These are phyloP conservation scores for Citrus cavaleriei DNA, from an alignment of 345 rosid genomes.

Conservation along the genomic window DNA sequence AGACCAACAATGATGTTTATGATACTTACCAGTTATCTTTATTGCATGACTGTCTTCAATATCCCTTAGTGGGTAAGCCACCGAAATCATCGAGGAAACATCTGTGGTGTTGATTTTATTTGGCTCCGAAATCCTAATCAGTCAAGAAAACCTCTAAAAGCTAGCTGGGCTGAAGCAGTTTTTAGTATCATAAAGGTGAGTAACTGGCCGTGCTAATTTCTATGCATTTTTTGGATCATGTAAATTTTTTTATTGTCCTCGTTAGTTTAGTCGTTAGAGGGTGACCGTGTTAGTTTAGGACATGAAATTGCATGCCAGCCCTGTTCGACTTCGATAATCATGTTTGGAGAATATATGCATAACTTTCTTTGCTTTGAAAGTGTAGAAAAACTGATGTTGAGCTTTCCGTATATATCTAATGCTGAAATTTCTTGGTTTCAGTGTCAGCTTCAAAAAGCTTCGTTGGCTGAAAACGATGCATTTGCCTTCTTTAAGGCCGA, in stretches of 20 bases:
- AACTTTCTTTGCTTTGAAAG: neutral
- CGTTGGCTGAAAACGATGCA: slow-evolving; percentile 48
- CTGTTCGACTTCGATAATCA: too few species aligned
- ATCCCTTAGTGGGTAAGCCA: slow-evolving; percentile 88
- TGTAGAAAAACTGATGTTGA: neutral
- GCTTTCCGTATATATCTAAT: neutral
- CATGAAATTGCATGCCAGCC: neutral
- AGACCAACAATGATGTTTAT: neutral
- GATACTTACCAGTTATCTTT: slow-evolving; percentile 7
- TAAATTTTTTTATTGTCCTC: slow-evolving; percentile 3
- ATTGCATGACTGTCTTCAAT: neutral
- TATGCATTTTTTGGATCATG: neutral
- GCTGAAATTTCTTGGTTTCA: slow-evolving; percentile 25
- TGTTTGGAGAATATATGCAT: neutral
- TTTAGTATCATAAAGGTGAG: slow-evolving; percentile 70
- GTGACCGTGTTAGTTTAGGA: neutral
- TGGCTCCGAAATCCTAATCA: slow-evolving; percentile 78
- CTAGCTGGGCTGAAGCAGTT: slow-evolving; percentile 71
- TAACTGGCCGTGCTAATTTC: neutral
- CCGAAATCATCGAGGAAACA: slow-evolving; percentile 90
- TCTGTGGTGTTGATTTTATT: slow-evolving; percentile 97
- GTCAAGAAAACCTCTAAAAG: slow-evolving; percentile 49
- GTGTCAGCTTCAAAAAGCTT: slow-evolving; percentile 62
- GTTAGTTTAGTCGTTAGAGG: neutral
- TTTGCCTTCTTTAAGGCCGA: slow-evolving; percentile 58